Conservation (phyloP, 345 rosid genomes). For the Heritiera littoralis region DNA sequence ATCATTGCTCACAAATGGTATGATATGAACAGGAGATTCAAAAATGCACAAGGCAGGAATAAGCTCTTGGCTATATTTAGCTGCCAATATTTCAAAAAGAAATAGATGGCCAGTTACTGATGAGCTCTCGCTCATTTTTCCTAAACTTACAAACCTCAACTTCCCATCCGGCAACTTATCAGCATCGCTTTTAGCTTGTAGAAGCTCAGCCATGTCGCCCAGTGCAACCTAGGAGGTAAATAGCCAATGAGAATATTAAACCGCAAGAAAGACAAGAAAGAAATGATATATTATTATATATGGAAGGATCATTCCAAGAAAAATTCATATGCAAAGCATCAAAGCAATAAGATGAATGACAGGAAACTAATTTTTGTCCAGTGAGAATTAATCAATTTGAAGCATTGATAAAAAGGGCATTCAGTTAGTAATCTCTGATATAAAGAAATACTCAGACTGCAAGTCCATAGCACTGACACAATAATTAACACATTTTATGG, state of each 20-base stretch:
- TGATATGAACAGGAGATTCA: neutral
- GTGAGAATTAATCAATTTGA: neutral
- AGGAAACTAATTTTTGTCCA: neutral
- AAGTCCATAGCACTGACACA: neutral
- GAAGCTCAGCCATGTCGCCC: slow-evolving; percentile 83
- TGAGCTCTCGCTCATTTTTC: neutral
- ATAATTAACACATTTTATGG: neutral
- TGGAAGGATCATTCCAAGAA: neutral
- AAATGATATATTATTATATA: neutral
- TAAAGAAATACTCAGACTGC: neutral
- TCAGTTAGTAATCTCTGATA: neutral
- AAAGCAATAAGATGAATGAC: neutral
- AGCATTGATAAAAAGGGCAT: neutral
- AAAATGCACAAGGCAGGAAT: neutral
- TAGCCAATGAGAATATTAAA: slow-evolving; percentile 2
- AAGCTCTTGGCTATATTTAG: neutral
- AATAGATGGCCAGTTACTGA: too few species aligned
- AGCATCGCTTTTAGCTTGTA: slow-evolving; percentile 57
- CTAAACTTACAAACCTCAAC: slow-evolving; percentile 54
- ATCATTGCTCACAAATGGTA: neutral
- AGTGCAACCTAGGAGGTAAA: slow-evolving; percentile 68
- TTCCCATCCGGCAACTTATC: slow-evolving; percentile 76
- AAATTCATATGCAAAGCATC: slow-evolving; percentile 1
- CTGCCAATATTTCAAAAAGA: neutral
- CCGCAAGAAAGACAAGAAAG: neutral